A percentile compares a stretch with the other conserved stretches of the same genome.
Conservation (phyloP, 768 basidiomycete species). For the Rhizopogon vinicolor region DNA sequence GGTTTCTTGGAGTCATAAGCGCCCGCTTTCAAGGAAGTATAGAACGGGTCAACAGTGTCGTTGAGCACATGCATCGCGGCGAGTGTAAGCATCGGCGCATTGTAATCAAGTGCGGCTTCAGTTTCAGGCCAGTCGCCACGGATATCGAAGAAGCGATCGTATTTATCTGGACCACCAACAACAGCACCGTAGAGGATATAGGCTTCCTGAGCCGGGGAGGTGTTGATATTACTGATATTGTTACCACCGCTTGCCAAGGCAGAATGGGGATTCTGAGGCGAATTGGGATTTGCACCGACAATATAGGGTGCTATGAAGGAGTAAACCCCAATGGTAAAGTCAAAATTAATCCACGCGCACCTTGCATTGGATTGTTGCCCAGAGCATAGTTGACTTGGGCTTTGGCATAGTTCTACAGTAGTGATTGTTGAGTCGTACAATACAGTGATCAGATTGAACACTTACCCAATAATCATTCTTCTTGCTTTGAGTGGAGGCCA, state of each 20-base stretch:
- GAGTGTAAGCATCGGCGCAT: conserved; percentile 84
- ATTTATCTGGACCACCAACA: conserved; percentile 78
- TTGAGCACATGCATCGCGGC: conserved; percentile 74
- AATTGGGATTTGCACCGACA: conserved; percentile 87
- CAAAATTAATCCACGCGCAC: conserved; percentile 31
- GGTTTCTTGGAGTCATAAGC: conserved; percentile 60
- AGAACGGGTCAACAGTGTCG: conserved; percentile 71
- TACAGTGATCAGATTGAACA: neutral
- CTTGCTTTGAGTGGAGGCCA: conserved; percentile 61
- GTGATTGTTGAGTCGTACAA: neutral
- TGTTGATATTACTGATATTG: conserved; percentile 65
- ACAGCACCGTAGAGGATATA: conserved; percentile 85
- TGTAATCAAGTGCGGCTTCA: conserved; percentile 90
- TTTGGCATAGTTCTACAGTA: conserved; percentile 61
- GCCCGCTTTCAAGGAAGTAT: conserved; percentile 64
- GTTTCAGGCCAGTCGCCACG: conserved; percentile 88
- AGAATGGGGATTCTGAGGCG: conserved; percentile 87
- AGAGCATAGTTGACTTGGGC: conserved; percentile 77
- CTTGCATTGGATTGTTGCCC: conserved; percentile 87
- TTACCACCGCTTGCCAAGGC: conserved; percentile 84
- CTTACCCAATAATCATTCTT: conserved; percentile 56
- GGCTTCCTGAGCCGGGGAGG: conserved; percentile 63
- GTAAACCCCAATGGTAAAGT: neutral
- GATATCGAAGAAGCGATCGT: conserved; percentile 79
- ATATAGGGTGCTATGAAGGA: conserved; percentile 44